Conservation (phyloP, 1,284 basidiomycete genomes). For the Fomitiporia mediterranea region DNA sequence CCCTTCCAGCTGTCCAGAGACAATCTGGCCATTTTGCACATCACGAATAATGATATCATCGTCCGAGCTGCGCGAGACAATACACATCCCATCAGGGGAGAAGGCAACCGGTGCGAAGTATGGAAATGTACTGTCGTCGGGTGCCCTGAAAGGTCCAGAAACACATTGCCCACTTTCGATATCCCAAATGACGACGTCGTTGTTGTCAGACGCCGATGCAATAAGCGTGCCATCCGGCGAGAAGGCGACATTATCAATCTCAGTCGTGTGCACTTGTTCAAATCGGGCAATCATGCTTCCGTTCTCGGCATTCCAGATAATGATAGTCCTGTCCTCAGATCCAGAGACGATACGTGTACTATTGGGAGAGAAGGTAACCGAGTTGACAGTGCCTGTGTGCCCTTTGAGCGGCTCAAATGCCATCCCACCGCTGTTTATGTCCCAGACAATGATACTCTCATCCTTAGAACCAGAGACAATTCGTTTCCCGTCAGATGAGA, state of each 20-base stretch:
- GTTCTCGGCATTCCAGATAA: not conserved
- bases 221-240: too few species aligned
- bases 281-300: not conserved
- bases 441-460: too few species aligned
- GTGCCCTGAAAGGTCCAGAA: not conserved
- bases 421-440: too few species aligned
- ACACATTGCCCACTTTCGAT: too few species aligned
- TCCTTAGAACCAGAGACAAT: conserved; percentile 18
- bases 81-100: conserved; percentile 4
- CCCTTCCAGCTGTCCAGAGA: not conserved
- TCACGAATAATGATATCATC: not conserved
- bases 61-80: conserved; percentile 1
- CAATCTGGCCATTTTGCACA: not conserved
- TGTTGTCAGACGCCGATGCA: too few species aligned
- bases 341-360: not conserved
- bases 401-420: too few species aligned
- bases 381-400: not conserved
- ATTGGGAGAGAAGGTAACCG: conserved; percentile 1
- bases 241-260: too few species aligned
- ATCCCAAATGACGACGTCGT: too few species aligned
- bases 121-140: not conserved
- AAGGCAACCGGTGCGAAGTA: not conserved
- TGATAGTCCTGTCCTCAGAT: too few species aligned
- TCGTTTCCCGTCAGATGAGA: conserved; percentile 10
- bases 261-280: too few species aligned